Percentiles rank a stretch among this genome's conserved stretches.
Evolutionary conservation across 768 basidiomycete species (phyloP).

Genomic region (Hemileccinum impolitum): DNA sequence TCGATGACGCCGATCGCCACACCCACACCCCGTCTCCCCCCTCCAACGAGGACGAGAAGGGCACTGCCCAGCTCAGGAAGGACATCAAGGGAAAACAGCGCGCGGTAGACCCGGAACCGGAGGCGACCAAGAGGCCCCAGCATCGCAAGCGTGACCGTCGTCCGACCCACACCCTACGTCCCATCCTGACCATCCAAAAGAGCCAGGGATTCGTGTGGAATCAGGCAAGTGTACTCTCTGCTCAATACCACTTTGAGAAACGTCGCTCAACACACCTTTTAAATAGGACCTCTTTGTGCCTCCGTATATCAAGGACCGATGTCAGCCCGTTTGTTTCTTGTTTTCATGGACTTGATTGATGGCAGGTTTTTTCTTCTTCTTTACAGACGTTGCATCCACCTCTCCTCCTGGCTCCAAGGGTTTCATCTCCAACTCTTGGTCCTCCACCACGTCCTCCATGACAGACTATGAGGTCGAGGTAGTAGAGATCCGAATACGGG

Average conservation of each 20-base stretch:
- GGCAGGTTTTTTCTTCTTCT: not conserved
- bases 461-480: constrained; percentile 84
- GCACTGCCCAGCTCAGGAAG: constrained; percentile 43
- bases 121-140: constrained; percentile 46
- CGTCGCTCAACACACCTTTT: too few relatives aligned
- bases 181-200: constrained; percentile 81
- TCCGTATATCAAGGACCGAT: constrained; percentile 87
- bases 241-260: too few relatives aligned
- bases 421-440: constrained; percentile 65
- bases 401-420: constrained; percentile 71
- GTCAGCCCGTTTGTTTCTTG: constrained; percentile 46
- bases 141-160: constrained; percentile 54
- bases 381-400: constrained; percentile 73
- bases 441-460: constrained; percentile 62
- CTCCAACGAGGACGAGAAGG: constrained; percentile 31
- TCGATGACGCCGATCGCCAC: constrained; percentile 37
- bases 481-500: constrained; percentile 80
- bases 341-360: constrained; percentile 9
- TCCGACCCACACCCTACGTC: constrained; percentile 62
- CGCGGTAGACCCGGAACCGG: constrained; percentile 64
- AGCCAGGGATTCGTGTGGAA: constrained; percentile 93
- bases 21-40: not conserved
- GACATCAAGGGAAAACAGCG: constrained; percentile 81
- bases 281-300: constrained; percentile 79
- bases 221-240: constrained; percentile 56